These are phyloP conservation scores for Starmerella lactis-condensi DNA, from an alignment of 805 yeast genomes.

Conservation along the genomic window DNA sequence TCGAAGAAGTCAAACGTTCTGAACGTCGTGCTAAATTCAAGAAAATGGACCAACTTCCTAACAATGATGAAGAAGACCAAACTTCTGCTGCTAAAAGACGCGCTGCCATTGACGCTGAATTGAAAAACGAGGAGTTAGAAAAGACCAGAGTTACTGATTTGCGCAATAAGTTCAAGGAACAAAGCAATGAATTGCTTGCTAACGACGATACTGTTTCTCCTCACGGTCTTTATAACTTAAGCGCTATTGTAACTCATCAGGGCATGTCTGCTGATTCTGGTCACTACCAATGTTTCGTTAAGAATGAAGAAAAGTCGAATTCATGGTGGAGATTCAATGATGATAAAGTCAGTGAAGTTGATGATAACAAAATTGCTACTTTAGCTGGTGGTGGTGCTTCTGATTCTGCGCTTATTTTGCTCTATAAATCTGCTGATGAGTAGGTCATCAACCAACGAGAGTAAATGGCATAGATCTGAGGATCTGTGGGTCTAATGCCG, in stretches of 20 bases:
- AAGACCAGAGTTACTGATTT: conserved; percentile 15
- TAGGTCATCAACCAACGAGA: not conserved
- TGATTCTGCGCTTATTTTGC: conserved; percentile 77
- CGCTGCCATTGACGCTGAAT: conserved; percentile 13
- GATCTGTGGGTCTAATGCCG: too few relatives aligned
- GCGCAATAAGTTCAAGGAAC: conserved; percentile 17
- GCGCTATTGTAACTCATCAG: conserved; percentile 74
- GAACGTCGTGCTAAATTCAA: conserved; percentile 41
- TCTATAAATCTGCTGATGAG: conserved; percentile 62
- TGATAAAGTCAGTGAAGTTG: conserved; percentile 65
- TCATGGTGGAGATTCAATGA: conserved; percentile 93
- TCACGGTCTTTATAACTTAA: conserved; percentile 67
- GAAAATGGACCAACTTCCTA: conserved; percentile 21
- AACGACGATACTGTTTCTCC: conserved; percentile 52
- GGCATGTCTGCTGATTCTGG: conserved; percentile 96
- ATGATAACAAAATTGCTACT: conserved; percentile 60
- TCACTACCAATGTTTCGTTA: conserved; percentile 81
- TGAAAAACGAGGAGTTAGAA: conserved; percentile 8
- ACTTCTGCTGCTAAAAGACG: conserved; percentile 9
- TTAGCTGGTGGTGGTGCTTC: conserved; percentile 95
- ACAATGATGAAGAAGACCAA: conserved; percentile 20
- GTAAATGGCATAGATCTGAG: too few relatives aligned
- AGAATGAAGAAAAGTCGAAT: conserved; percentile 42
- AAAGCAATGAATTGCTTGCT: conserved; percentile 27
- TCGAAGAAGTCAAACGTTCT: conserved; percentile 52